Conservation (phyloP, 1,284 basidiomycete species). For the Fomitopsis schrenkii region DNA sequence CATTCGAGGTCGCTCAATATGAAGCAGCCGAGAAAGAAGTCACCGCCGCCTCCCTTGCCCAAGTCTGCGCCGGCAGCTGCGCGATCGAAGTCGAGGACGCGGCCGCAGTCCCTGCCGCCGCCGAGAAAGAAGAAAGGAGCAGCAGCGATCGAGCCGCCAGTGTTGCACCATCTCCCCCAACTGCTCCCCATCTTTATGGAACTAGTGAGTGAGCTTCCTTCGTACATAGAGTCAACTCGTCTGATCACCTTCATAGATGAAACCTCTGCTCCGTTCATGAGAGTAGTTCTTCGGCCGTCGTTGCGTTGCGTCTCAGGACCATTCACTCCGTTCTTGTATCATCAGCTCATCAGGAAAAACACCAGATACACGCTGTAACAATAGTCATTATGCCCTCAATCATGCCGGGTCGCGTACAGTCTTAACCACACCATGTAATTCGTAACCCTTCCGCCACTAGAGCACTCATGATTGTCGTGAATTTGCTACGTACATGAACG, state of each 20-base stretch:
- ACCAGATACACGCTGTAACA: constrained; percentile 4
- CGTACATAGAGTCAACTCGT: constrained; percentile 7
- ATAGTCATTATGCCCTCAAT: background rate
- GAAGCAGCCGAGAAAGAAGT: background rate
- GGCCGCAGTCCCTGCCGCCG: constrained; percentile 8
- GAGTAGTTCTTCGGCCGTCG: background rate
- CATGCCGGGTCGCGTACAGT: background rate
- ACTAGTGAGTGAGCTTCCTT: constrained; percentile 53
- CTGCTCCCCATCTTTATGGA: constrained; percentile 86
- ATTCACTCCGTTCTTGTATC: constrained; percentile 9
- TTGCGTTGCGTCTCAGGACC: background rate
- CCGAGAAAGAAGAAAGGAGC: constrained; percentile 31
- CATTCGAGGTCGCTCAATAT: constrained; percentile 10
- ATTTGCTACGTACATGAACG: constrained; percentile 2
- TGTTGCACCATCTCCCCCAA: constrained; percentile 71
- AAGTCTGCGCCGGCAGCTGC: background rate
- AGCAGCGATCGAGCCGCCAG: constrained; percentile 63
- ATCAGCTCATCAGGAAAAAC: constrained; percentile 10
- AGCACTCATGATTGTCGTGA: background rate
- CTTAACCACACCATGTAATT: background rate
- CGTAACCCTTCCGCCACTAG: background rate
- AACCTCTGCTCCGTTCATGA: constrained; percentile 13
- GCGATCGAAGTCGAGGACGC: constrained; percentile 1
- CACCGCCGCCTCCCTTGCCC: background rate
- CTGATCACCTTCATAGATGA: constrained; percentile 14